These are phyloP conservation scores for Otatea glauca DNA, from an alignment of 176 grass and related monocot genomes.

Conservation along the genomic window DNA sequence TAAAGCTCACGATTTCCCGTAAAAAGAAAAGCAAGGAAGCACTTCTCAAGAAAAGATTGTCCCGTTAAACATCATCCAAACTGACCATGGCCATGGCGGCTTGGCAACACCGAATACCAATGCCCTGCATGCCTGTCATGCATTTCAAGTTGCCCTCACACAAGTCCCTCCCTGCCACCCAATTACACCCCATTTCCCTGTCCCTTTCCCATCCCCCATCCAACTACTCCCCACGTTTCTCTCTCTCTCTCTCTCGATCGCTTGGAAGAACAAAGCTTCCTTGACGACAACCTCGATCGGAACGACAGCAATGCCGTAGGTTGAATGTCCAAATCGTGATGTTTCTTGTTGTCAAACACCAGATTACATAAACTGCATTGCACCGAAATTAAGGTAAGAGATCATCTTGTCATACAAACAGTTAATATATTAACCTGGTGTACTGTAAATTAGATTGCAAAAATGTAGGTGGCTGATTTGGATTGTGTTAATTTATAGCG, in stretches of 20 bases:
- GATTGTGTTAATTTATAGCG: slow-evolving; percentile 5
- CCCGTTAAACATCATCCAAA: no score
- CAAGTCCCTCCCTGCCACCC: slow-evolving; percentile 46
- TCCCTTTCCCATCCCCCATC: background rate
- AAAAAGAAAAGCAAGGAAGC: no score
- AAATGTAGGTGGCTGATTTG: background rate
- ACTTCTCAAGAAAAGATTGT: no score
- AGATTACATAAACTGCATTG: slow-evolving; percentile 41
- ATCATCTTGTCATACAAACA: background rate
- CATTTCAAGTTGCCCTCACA: slow-evolving; percentile 37
- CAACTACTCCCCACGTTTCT: slow-evolving; percentile 11
- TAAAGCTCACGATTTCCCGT: no score
- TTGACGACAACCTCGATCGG: slow-evolving; percentile 2
- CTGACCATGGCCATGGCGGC: no score
- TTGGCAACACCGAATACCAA: background rate
- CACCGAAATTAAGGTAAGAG: slow-evolving; percentile 43
- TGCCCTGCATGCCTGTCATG: background rate
- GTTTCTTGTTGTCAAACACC: slow-evolving; percentile 41
- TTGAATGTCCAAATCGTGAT: background rate
- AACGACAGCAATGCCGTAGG: slow-evolving; percentile 14
- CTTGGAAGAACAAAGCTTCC: slow-evolving; percentile 23
- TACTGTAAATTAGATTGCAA: background rate
- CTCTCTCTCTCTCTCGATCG: background rate
- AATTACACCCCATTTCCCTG: slow-evolving; percentile 23
- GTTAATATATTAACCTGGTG: background rate